Evolutionary conservation across 163 green algal genomes (phyloP).

Genomic region (Prototheca stagnorum): DNA sequence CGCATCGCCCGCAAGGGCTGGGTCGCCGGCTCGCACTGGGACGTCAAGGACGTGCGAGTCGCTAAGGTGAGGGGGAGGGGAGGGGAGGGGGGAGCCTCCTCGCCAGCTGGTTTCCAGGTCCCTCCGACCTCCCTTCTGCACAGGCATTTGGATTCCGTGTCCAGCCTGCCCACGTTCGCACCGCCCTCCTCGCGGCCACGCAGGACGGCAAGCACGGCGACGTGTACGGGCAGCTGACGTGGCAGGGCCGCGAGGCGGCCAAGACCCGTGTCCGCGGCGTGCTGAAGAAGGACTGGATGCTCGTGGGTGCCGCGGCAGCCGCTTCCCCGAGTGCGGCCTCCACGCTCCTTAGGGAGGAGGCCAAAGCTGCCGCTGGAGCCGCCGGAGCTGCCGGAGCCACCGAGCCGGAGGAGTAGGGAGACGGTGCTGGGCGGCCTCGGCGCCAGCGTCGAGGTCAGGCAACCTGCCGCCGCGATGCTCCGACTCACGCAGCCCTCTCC

Average conservation of each 20-base stretch:
- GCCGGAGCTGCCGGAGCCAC: too few relatives aligned
- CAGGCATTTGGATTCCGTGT: too few relatives aligned
- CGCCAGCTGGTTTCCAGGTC: too few relatives aligned
- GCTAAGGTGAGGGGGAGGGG: conserved; percentile 10
- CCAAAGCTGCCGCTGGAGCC: background rate
- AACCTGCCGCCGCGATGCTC: too few relatives aligned
- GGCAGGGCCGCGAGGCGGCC: conserved; percentile 15
- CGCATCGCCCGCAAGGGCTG: conserved; percentile 22
- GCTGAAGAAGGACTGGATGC: conserved; percentile 23
- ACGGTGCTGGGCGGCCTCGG: too few relatives aligned
- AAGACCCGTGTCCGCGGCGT: conserved; percentile 9
- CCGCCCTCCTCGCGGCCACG: too few relatives aligned
- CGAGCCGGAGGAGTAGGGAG: too few relatives aligned
- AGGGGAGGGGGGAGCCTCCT: too few relatives aligned
- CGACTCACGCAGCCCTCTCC: too few relatives aligned
- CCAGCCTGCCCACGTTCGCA: too few relatives aligned
- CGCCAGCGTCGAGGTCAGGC: too few relatives aligned
- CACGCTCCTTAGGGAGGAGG: background rate
- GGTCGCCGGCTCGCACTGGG: conserved; percentile 26
- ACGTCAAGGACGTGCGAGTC: conserved; percentile 16
- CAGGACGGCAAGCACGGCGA: conserved; percentile 27
- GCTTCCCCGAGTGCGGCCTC: background rate
- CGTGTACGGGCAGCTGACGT: conserved; percentile 24
- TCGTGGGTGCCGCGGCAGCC: background rate
- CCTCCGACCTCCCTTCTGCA: too few relatives aligned